These are phyloP conservation scores for Tetrahymena elliotti DNA, from an alignment of 73 alveolate species.

Conservation along the genomic window DNA sequence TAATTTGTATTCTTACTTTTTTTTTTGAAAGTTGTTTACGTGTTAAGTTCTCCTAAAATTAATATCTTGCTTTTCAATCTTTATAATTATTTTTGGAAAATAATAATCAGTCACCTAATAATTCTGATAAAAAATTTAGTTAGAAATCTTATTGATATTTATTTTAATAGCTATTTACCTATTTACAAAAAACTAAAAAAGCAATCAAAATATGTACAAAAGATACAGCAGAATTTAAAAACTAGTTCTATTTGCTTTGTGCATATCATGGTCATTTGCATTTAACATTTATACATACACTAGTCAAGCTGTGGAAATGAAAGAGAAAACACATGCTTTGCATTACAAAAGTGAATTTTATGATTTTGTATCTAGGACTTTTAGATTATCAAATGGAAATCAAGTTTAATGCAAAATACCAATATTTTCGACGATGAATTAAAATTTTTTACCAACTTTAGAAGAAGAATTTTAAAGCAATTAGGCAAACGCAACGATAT, in stretches of 20 bases:
- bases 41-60: background rate
- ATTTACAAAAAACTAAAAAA: background rate
- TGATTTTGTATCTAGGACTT: background rate
- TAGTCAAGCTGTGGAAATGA: background rate
- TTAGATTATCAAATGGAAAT: background rate
- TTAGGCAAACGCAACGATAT: background rate
- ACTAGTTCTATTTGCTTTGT: background rate
- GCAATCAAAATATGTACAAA: background rate
- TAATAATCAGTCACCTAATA: no score
- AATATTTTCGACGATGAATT: background rate
- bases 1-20: no score
- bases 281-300: background rate
- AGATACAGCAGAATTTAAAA: background rate
- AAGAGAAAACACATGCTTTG: background rate
- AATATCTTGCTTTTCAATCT: background rate
- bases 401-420: background rate
- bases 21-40: background rate
- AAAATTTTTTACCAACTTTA: background rate
- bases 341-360: background rate
- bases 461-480: background rate
- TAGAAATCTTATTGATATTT: no score
- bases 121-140: background rate
- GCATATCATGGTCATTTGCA: background rate
- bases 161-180: background rate
- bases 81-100: background rate